Conservation (phyloP, 2,329 filamentous ascomycete genomes). For the Neurospora sp. region DNA sequence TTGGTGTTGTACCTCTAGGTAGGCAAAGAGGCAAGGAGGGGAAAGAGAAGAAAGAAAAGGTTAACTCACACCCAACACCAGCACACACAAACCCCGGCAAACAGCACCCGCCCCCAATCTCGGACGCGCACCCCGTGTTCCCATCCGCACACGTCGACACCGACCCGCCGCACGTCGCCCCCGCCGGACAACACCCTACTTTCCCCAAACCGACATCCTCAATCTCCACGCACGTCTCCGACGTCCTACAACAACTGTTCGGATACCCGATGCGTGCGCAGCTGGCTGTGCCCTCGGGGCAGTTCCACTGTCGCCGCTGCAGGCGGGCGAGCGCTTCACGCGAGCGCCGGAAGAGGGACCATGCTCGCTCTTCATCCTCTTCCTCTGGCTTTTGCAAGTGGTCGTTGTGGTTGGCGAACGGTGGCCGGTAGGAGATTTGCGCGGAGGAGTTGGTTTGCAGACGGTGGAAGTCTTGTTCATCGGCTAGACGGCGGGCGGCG, state of each 20-base stretch:
- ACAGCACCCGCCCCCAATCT: constrained; percentile 65
- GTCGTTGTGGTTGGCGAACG: constrained; percentile 31
- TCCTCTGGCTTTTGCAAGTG: constrained; percentile 10
- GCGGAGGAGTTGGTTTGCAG: constrained; percentile 24
- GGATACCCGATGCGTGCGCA: constrained; percentile 56
- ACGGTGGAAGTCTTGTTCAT: constrained; percentile 21
- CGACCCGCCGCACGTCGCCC: constrained; percentile 50
- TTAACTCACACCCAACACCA: constrained; percentile 56
- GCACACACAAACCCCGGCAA: constrained; percentile 61
- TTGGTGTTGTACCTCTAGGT: background rate
- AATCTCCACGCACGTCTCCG: constrained; percentile 56
- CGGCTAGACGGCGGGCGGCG: constrained; percentile 21
- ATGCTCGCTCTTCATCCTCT: constrained; percentile 5
- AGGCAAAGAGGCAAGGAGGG: background rate
- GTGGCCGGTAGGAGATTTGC: constrained; percentile 32
- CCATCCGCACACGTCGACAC: constrained; percentile 52
- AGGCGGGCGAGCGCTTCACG: constrained; percentile 37
- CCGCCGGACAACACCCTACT: constrained; percentile 66
- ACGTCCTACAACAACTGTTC: constrained; percentile 62
- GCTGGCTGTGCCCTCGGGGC: constrained; percentile 54
- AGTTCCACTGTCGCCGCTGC: constrained; percentile 50
- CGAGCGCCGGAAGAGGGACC: constrained; percentile 31
- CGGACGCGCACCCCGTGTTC: constrained; percentile 54
- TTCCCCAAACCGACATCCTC: constrained; percentile 52
- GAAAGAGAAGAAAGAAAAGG: background rate